Conservation (phyloP, 208 protist genomes). For the Trypanosoma grayi region DNA sequence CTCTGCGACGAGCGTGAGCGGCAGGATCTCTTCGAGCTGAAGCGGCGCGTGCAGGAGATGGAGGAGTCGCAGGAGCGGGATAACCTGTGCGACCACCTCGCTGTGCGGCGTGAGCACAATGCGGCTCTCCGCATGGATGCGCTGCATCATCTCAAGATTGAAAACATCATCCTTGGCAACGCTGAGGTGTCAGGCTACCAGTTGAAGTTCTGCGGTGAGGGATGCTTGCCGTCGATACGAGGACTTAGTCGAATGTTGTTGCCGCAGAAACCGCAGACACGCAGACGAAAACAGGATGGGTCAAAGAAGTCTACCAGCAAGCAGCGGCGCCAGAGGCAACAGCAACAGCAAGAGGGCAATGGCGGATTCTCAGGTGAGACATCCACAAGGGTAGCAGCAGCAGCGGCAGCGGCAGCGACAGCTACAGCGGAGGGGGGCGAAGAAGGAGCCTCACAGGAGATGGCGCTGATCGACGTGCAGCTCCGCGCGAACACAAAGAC, state of each 20-base stretch:
- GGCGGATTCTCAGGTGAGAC: not conserved
- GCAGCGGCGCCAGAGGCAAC: slow-evolving; percentile 1
- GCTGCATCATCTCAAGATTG: slow-evolving; percentile 57
- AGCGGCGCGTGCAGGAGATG: slow-evolving; percentile 76
- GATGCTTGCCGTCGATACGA: slow-evolving; percentile 18
- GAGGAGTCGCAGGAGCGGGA: slow-evolving; percentile 47
- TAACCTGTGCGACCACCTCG: slow-evolving; percentile 43
- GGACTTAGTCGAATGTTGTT: slow-evolving; percentile 35
- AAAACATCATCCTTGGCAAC: slow-evolving; percentile 67
- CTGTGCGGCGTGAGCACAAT: slow-evolving; percentile 71
- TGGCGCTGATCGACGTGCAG: slow-evolving; percentile 48
- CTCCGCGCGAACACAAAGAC: slow-evolving; percentile 20
- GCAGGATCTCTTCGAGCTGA: slow-evolving; percentile 79
- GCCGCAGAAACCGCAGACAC: slow-evolving; percentile 23
- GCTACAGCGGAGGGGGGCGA: not conserved
- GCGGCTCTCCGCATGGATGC: slow-evolving; percentile 61
- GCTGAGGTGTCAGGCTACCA: slow-evolving; percentile 55
- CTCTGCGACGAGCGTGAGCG: slow-evolving; percentile 75
- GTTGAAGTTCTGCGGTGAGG: slow-evolving; percentile 36
- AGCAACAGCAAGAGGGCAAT: slow-evolving; percentile 2
- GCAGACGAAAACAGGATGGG: slow-evolving; percentile 7
- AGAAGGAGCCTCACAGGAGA: not conserved
- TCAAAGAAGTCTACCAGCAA: not conserved
- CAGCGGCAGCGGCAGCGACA: not conserved
- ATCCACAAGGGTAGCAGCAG: not conserved